These are phyloP conservation scores for Aspergillus brunneoviolaceus DNA, from an alignment of 2,329 filamentous ascomycete genomes.

Conservation along the genomic window DNA sequence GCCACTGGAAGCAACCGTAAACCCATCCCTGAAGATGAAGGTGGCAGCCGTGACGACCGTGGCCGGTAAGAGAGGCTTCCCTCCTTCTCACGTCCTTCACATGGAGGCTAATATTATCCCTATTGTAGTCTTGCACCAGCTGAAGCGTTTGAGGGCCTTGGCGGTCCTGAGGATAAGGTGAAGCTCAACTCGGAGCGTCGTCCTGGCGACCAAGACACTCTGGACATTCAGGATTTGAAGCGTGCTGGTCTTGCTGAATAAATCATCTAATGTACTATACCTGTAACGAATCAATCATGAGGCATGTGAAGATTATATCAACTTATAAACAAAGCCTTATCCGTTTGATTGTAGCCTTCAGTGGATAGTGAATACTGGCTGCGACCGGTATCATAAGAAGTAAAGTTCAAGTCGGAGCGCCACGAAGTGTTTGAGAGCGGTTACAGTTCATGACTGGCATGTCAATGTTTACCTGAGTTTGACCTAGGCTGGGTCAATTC, in stretches of 20 bases:
- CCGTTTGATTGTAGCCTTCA: too few relatives aligned
- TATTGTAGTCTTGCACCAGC: slow-evolving; percentile 34
- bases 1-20: slow-evolving; percentile 40
- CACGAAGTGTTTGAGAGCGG: neutral
- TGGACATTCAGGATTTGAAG: slow-evolving; percentile 27
- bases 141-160: slow-evolving; percentile 36
- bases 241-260: slow-evolving; percentile 19
- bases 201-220: slow-evolving; percentile 29
- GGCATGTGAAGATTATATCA: neutral
- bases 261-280: slow-evolving; percentile 9
- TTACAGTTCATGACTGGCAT: neutral
- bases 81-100: slow-evolving; percentile 1
- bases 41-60: slow-evolving; percentile 39
- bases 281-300: neutral
- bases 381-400: neutral
- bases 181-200: slow-evolving; percentile 27
- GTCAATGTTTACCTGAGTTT: neutral
- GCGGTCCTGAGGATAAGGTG: slow-evolving; percentile 38
- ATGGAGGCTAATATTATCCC: neutral
- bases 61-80: slow-evolving; percentile 30
- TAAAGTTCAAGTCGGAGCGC: neutral
- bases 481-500: neutral
- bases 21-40: slow-evolving; percentile 43
- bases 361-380: too few relatives aligned
- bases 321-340: neutral